Evolutionary conservation across 345 rosid species (phyloP), one percentile per base, ranked within the genome.

Genomic region (Isatis tinctoria): DNA sequence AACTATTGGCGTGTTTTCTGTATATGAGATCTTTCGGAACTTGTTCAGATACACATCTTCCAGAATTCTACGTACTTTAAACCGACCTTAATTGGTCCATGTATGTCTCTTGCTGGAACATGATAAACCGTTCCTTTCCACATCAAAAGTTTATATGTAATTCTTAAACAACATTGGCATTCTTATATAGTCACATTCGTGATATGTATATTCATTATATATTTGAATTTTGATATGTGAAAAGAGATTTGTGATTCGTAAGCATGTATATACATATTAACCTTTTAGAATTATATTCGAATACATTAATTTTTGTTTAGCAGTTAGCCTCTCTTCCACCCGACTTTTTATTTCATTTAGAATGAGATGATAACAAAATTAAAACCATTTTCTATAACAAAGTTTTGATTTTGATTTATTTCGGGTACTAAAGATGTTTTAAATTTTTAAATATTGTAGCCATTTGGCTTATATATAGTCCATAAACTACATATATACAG

Each of bases 31-130:
- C 18, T 60, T 60, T 27, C 22, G 43, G 11, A 58, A 37, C 32
- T 49, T 72, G 68, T 18, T 36, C 37, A 36, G 36, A 33, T 33
- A 60, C 64, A 56, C 66, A 70, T 44, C 16, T 67, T 26, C 8
- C 57, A n/a, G n/a, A n/a, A n/a, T n/a, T n/a, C n/a, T n/a, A 59
- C 59, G 27, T 59, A 59, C 27, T 59, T 33, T 45, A 70, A 49
- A 49, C 69, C 12, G 45, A 51, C 61, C 68, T 40, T 44, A 44
- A 40, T 44, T 72, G 76, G 76, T 72, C 69, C 69, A 62, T 62
- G 44, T 18, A 51, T 62, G 35, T 72, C 59, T 62, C 61, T 41
- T 64, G 36, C 45, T 64, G 47, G 47, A 54, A 72, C 53, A 37
- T 72, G 69, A 39, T 62, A 49, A 22, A 60, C 65, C 22, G 37